A percentile compares a stretch with the other conserved stretches of the same genome.
Evolutionary conservation across 2,329 filamentous ascomycete species (phyloP).

Genomic region (Ophiocordyceps unilateralis): DNA sequence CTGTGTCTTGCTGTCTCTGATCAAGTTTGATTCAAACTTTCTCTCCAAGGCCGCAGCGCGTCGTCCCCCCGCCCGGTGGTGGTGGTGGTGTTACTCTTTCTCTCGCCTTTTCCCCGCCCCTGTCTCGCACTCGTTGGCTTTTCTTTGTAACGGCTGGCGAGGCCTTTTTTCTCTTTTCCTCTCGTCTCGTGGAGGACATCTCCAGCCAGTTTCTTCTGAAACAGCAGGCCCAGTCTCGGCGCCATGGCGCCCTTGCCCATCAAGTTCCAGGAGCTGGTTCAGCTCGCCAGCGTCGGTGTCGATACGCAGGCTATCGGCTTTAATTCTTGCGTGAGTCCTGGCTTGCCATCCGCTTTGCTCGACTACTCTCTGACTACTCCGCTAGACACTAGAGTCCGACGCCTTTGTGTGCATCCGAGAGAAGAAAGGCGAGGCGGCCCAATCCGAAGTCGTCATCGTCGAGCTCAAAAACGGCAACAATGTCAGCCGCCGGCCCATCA

Average conservation of each 20-base stretch:
- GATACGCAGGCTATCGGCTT: slow-evolving; percentile 47
- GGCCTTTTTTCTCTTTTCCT: not conserved
- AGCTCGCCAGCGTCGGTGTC: slow-evolving; percentile 34
- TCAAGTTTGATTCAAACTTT: too few relatives aligned
- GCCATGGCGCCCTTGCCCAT: slow-evolving; percentile 62
- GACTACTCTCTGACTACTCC: not conserved
- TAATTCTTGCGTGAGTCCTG: slow-evolving; percentile 54
- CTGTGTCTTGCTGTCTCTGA: too few relatives aligned
- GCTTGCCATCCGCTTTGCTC: not conserved
- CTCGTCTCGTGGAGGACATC: not conserved
- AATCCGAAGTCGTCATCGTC: slow-evolving; percentile 90
- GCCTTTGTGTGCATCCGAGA: slow-evolving; percentile 92
- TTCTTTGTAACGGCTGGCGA: not conserved
- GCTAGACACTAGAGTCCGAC: slow-evolving; percentile 91
- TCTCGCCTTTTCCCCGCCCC: not conserved
- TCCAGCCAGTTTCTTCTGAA: slow-evolving; percentile 5
- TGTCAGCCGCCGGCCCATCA: slow-evolving; percentile 86
- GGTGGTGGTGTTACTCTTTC: not conserved
- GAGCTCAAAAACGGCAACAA: slow-evolving; percentile 97
- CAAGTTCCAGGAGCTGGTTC: slow-evolving; percentile 82
- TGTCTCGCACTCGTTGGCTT: too few relatives aligned
- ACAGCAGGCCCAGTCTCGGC: slow-evolving; percentile 11
- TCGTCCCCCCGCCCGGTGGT: too few relatives aligned
- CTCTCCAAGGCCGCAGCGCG: too few relatives aligned
- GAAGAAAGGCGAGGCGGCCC: slow-evolving; percentile 68